phyloP scores from a whole-genome alignment of 2,329 filamentous ascomycete species.

The Aspergillus alliaceus region DNA sequence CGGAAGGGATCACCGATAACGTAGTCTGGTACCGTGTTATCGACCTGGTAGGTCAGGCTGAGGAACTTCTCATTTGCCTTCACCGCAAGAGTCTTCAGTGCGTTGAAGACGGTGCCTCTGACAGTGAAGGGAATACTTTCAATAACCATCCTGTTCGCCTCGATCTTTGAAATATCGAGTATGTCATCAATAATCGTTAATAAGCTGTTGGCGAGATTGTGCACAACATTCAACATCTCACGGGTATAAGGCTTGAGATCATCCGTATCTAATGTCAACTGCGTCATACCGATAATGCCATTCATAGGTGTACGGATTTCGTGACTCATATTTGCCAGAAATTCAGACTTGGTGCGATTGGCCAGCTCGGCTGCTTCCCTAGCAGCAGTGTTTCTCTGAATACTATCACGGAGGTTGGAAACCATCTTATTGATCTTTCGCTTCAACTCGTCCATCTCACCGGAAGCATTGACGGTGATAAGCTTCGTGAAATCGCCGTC shows the following conservation, averaged over 20 bases:
- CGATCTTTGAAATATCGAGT: conserved; percentile 72
- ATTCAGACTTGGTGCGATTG: conserved; percentile 98
- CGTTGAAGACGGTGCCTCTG: conserved; percentile 93
- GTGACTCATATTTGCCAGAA: conserved; percentile 98
- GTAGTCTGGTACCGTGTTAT: conserved; percentile 89
- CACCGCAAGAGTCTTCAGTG: conserved; percentile 92
- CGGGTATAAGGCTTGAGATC: conserved; percentile 92
- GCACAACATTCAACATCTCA: conserved; percentile 98
- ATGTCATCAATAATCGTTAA: conserved; percentile 92
- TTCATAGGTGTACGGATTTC: conserved; percentile 98
- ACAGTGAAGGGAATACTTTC: conserved; percentile 96
- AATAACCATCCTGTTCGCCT: conserved; percentile 96
- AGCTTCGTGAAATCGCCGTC: conserved; percentile 97
- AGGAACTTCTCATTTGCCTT: conserved; percentile 96
- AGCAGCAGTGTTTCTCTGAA: conserved; percentile 92
- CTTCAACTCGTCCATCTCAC: conserved; percentile 99
- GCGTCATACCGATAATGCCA: conserved; percentile 97
- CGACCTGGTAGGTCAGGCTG: conserved; percentile 89
- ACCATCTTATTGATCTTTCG: conserved; percentile 99
- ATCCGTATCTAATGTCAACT: conserved; percentile 91
- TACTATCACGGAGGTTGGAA: conserved; percentile 89
- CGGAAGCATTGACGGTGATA: conserved; percentile 94
- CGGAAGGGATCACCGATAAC: conserved; percentile 97
- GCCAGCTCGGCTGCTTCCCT: conserved; percentile 94
- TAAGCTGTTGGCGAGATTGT: conserved; percentile 92